These are phyloP conservation scores for Sugiyamaella smithiae DNA, from an alignment of 805 yeast species.

Conservation along the genomic window DNA sequence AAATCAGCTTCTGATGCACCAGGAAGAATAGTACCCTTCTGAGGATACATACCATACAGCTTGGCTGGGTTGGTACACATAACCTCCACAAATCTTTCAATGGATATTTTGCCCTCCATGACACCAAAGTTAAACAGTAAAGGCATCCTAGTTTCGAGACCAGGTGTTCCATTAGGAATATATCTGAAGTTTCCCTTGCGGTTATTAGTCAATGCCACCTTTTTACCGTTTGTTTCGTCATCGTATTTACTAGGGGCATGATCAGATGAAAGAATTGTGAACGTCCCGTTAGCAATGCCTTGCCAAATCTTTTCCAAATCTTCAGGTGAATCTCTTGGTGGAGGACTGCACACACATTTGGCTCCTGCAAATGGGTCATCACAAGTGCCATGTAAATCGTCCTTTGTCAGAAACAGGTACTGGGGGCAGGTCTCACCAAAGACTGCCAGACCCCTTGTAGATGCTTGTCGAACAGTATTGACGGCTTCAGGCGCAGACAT, in stretches of 20 bases:
- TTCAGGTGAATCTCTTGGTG: not conserved
- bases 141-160: slow-evolving; percentile 3
- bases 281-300: not conserved
- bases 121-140: slow-evolving; percentile 1
- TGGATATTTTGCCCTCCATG: not conserved
- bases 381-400: slow-evolving; percentile 29
- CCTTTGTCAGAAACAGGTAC: slow-evolving; percentile 44
- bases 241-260: slow-evolving; percentile 1
- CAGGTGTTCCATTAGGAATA: not conserved
- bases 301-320: not conserved
- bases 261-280: not conserved
- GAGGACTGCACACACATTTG: slow-evolving; percentile 3
- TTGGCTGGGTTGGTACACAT: slow-evolving; percentile 35
- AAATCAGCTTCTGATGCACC: slow-evolving; percentile 4
- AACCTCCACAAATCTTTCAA: slow-evolving; percentile 1
- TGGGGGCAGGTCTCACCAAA: slow-evolving; percentile 53
- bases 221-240: slow-evolving; percentile 40
- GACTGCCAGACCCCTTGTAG: slow-evolving; percentile 41
- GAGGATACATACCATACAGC: slow-evolving; percentile 3
- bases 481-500: slow-evolving; percentile 46
- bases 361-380: not conserved
- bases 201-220: slow-evolving; percentile 27
- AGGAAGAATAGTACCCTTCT: slow-evolving; percentile 1
- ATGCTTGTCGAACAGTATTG: slow-evolving; percentile 43
- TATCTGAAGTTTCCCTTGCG: not conserved